Evolutionary conservation across 495 filamentous ascomycete species (phyloP).

Genomic region (Penicillium roqueforti): DNA sequence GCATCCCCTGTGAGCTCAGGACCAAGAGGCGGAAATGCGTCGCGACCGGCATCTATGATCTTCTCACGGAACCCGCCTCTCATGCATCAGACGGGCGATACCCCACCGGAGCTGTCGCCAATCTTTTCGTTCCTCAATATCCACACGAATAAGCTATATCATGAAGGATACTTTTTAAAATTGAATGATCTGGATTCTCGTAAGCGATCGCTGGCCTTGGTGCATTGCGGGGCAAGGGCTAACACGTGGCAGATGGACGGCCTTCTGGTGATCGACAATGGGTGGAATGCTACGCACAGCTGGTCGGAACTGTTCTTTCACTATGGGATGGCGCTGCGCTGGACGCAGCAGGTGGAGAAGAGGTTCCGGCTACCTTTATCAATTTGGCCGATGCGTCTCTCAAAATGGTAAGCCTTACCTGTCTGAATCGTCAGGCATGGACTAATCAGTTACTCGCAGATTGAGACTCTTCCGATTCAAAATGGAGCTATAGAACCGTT

Average conservation of each 20-base stretch:
- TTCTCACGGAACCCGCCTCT: conserved; percentile 85
- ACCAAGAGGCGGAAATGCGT: conserved; percentile 32
- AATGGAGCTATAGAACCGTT: conserved; percentile 69
- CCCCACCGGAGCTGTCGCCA: conserved; percentile 84
- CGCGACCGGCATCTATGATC: conserved; percentile 58
- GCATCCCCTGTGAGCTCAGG: conserved; percentile 28
- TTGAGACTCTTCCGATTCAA: conserved; percentile 82
- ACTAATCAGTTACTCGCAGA: conserved; percentile 47
- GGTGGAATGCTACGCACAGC: conserved; percentile 95
- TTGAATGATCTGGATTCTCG: conserved; percentile 87
- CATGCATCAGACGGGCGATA: conserved; percentile 80
- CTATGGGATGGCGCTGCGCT: conserved; percentile 94
- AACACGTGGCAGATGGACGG: conserved; percentile 63
- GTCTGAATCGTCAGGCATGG: background rate
- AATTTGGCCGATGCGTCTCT: conserved; percentile 97
- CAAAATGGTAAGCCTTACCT: conserved; percentile 71
- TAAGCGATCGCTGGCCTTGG: conserved; percentile 43
- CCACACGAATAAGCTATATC: conserved; percentile 93
- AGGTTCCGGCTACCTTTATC: conserved; percentile 91
- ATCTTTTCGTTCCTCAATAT: conserved; percentile 94
- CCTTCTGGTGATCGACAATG: conserved; percentile 82
- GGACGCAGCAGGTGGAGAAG: conserved; percentile 78
- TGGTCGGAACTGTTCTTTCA: conserved; percentile 91
- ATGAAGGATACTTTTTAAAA: conserved; percentile 96
- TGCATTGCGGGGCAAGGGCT: conserved; percentile 1